phyloP scores from a whole-genome alignment of 2,329 filamentous ascomycete species.

The Phyllosticta paracitricarpa region DNA sequence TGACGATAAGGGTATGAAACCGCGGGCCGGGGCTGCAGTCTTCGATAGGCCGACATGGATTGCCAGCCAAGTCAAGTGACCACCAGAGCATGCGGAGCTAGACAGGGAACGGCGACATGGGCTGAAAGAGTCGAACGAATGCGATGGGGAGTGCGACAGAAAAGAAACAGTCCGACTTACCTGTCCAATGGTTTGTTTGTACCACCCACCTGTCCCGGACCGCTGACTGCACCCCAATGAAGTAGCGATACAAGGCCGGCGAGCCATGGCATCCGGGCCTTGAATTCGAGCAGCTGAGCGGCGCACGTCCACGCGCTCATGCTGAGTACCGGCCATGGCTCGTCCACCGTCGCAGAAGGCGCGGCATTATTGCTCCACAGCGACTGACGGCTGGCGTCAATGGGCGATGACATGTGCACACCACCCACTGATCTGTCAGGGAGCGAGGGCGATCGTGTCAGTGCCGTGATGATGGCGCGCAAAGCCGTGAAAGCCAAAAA shows the following conservation, averaged over 20 bases:
- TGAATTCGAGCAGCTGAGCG: conserved; percentile 62
- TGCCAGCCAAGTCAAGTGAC: conserved; percentile 49
- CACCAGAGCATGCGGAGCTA: conserved; percentile 44
- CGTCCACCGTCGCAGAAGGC: conserved; percentile 20
- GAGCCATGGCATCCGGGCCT: conserved; percentile 84
- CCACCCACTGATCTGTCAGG: conserved; percentile 41
- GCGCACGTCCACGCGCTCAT: conserved; percentile 71
- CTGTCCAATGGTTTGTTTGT: conserved; percentile 77
- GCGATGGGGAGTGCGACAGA: conserved; percentile 9
- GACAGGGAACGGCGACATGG: conserved; percentile 17
- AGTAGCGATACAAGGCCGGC: conserved; percentile 63
- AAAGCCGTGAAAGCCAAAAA: conserved; percentile 48
- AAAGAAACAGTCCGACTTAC: conserved; percentile 50
- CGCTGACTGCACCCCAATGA: conserved; percentile 62
- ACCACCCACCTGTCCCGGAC: conserved; percentile 65
- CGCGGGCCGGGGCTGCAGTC: neutral
- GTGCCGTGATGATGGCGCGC: conserved; percentile 54
- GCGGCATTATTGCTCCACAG: conserved; percentile 13
- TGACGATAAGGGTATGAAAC: conserved; percentile 10
- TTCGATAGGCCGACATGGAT: conserved; percentile 17
- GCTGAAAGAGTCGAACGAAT: conserved; percentile 21
- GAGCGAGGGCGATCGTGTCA: conserved; percentile 59
- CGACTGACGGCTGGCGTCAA: conserved; percentile 23
- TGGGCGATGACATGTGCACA: conserved; percentile 20
- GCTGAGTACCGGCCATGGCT: conserved; percentile 52